Percentiles rank a stretch among this genome's conserved stretches.
Conservation (phyloP, 176 grass and related monocot genomes). For the Oryza meridionalis region DNA sequence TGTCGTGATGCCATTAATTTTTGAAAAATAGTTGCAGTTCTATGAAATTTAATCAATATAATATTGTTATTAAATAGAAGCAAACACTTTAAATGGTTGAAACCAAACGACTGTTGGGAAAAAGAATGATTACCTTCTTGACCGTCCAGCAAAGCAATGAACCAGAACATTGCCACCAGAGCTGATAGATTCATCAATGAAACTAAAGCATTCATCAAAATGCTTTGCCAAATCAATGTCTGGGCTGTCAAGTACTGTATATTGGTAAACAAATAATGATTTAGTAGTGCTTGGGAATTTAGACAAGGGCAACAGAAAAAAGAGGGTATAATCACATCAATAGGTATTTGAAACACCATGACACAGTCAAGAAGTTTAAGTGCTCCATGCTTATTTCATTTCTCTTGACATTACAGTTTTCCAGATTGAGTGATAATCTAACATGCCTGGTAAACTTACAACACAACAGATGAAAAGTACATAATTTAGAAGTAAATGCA, state of each 20-base stretch:
- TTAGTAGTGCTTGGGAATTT: slow-evolving; percentile 34
- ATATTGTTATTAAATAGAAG: not conserved
- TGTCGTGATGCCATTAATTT: not conserved
- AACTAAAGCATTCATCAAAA: slow-evolving; percentile 82
- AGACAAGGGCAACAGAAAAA: slow-evolving; percentile 25
- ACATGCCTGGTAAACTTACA: not conserved
- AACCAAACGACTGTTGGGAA: not conserved
- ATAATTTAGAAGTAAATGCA: not conserved
- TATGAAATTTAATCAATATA: not conserved
- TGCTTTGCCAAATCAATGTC: slow-evolving; percentile 62
- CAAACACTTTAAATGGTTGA: slow-evolving; percentile 20
- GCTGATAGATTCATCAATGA: slow-evolving; percentile 79
- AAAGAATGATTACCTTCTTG: slow-evolving; percentile 69
- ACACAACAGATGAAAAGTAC: not conserved
- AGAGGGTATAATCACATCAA: not conserved
- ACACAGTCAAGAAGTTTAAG: slow-evolving; percentile 1
- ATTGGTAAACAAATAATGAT: slow-evolving; percentile 23
- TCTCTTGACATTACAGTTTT: not conserved
- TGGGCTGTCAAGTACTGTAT: slow-evolving; percentile 74
- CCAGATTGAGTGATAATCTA: not conserved
- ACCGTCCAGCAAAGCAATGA: slow-evolving; percentile 96
- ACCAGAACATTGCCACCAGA: slow-evolving; percentile 72
- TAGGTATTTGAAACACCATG: slow-evolving; percentile 11
- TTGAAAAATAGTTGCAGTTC: too few species aligned
- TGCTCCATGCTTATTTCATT: not conserved